A percentile compares a stretch with the other conserved stretches of the same genome.
phyloP scores from a whole-genome alignment of 2,329 filamentous ascomycete genomes.

The Colletotrichum sp. region DNA sequence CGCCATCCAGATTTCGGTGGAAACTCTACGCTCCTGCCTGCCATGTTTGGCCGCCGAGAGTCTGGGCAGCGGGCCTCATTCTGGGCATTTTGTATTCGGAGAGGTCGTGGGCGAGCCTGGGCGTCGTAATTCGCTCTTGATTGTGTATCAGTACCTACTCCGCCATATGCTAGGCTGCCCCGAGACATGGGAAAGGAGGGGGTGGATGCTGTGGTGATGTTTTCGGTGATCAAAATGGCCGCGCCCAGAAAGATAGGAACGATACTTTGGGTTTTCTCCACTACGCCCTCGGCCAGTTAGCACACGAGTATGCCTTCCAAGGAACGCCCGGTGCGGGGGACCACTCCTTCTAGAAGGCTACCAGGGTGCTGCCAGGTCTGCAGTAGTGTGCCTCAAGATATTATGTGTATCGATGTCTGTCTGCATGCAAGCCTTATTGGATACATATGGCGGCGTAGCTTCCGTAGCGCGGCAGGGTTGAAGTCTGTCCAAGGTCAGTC shows the following conservation, averaged over 20 bases:
- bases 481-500: background rate
- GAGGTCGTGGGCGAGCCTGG: background rate
- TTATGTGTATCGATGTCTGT: background rate
- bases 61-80: constrained; percentile 21
- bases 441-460: background rate
- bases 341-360: constrained; percentile 18
- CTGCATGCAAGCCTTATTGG: background rate
- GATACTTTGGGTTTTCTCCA: constrained; percentile 6
- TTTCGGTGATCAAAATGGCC: constrained; percentile 5
- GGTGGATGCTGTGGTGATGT: background rate
- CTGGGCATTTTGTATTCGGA: background rate
- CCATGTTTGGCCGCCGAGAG: constrained; percentile 18
- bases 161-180: background rate
- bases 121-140: background rate
- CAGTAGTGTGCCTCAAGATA: background rate
- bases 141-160: background rate
- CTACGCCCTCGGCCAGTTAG: background rate
- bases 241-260: constrained; percentile 4
- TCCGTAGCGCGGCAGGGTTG: background rate
- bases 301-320: background rate
- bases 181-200: constrained; percentile 8
- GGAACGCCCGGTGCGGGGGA: constrained; percentile 1
- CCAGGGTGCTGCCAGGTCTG: constrained; percentile 2
- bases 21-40: constrained; percentile 1
- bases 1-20: constrained; percentile 15